Conservation (phyloP, 768 basidiomycete species). For the Suillus ampliporus region DNA sequence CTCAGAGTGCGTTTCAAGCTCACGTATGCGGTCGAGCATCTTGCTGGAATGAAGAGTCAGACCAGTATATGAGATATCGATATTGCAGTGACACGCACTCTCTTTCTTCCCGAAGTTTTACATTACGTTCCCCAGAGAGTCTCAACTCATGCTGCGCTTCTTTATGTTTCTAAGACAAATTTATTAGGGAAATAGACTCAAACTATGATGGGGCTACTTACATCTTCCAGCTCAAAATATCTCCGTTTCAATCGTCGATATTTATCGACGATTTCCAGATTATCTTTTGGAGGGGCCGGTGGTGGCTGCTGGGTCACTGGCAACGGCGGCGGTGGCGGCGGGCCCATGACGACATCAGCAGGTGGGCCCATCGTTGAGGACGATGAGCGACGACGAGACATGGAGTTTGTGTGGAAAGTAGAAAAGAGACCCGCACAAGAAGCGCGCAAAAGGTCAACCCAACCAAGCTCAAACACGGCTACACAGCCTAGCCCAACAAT, state of each 20-base stretch:
- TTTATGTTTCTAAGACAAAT: slow-evolving; percentile 58
- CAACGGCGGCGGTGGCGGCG: slow-evolving; percentile 47
- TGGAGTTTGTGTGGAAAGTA: slow-evolving; percentile 33
- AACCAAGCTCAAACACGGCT: slow-evolving; percentile 42
- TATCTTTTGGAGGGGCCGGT: slow-evolving; percentile 41
- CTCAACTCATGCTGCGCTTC: slow-evolving; percentile 61
- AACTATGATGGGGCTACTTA: slow-evolving; percentile 37
- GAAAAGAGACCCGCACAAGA: slow-evolving; percentile 21
- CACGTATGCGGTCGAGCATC: slow-evolving; percentile 64
- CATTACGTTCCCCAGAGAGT: slow-evolving; percentile 66
- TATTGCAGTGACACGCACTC: slow-evolving; percentile 49
- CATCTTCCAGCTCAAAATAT: slow-evolving; percentile 74
- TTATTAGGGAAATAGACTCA: slow-evolving; percentile 19
- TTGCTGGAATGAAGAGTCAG: slow-evolving; percentile 40
- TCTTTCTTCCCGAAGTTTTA: slow-evolving; percentile 64
- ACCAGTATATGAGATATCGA: not conserved
- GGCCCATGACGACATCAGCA: slow-evolving; percentile 57
- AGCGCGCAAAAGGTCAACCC: slow-evolving; percentile 28
- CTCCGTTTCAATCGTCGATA: slow-evolving; percentile 69
- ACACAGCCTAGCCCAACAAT: slow-evolving; percentile 27
- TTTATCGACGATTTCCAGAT: slow-evolving; percentile 61
- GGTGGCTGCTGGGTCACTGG: slow-evolving; percentile 32
- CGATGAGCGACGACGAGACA: slow-evolving; percentile 27
- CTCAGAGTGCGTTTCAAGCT: slow-evolving; percentile 55
- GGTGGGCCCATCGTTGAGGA: slow-evolving; percentile 45